phyloP scores from a whole-genome alignment of 1,284 basidiomycete genomes.

The Moesziomyces globuligerus region DNA sequence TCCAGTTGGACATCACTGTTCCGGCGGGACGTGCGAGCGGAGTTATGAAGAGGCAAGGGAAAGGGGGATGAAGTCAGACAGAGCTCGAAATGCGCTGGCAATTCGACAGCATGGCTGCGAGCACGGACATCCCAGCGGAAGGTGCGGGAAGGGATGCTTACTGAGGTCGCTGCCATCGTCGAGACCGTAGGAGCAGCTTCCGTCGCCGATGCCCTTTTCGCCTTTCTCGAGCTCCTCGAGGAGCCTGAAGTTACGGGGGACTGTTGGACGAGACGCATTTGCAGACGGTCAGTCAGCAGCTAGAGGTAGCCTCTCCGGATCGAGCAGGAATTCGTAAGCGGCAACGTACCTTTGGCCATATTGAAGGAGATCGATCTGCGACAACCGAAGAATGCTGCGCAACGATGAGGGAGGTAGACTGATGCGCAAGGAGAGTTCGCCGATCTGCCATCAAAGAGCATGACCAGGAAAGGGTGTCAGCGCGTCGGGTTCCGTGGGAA shows the following conservation, averaged over 20 bases:
- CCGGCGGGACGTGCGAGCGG: background rate
- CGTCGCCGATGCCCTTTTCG: conserved; percentile 98
- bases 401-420: background rate
- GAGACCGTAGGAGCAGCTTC: conserved; percentile 89
- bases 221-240: conserved; percentile 94
- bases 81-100: too few relatives aligned
- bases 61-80: background rate
- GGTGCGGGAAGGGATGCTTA: conserved; percentile 30
- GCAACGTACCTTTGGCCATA: conserved; percentile 34
- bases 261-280: conserved; percentile 70
- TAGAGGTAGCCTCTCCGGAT: background rate
- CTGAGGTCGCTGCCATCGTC: conserved; percentile 64
- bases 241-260: conserved; percentile 94
- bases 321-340: background rate
- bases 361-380: background rate
- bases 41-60: background rate
- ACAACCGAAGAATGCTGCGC: background rate
- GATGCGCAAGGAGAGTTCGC: background rate
- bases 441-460: background rate
- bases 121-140: background rate
- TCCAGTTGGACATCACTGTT: conserved; percentile 89
- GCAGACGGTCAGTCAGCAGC: background rate
- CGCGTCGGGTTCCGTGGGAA: too few relatives aligned
- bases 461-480: too few relatives aligned
- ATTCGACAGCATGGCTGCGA: background rate